Evolutionary conservation across 2,329 filamentous ascomycete species (phyloP), one percentile per base, ranked within the genome.

Genomic region (Lachnellula arida): DNA sequence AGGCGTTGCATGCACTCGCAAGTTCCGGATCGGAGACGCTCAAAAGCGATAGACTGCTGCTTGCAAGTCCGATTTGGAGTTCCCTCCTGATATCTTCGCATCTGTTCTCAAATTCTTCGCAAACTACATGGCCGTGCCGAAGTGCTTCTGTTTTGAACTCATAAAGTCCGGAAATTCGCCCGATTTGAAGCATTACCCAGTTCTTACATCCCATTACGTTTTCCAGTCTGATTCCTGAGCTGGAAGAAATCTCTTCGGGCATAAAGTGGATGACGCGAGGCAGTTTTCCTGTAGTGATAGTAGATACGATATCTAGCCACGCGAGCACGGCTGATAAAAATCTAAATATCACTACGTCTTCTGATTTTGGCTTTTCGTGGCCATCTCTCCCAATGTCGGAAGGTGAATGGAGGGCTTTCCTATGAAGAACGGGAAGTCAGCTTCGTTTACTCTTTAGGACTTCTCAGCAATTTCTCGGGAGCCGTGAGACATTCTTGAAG

Each of bases 181-280:
- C 78, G 44, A 87, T 75, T n/a, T 76, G 70, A 46, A 79, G 69
- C 46, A 86, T 61, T 0, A 77, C 76, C 79, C 80, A 82, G 66
- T 84, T 85, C 46, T 80, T 72, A 57, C 81, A 74, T 2, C 83
- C 82, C 42, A 81, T 68, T 49, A 81, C 77, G 34, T 78, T 75
- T 49, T 79, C 76, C 53, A 85, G 57, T 37, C 61, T 61, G 4
- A 55, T 62, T 8, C 72, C 50, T 72, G 71, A 40, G 78, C 67
- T 1, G 67, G 69, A 0, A 37, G 60, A 32, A 22, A 80, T 73
- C 25, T 76, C 64, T 37, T 63, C 57, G 44, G 64, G 62, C 60
- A 78, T 77, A 61, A 76, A 78, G 7, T 55, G 51, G 48, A 64
- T 62, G 32, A 81, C 69, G 0, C 73, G 71, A 0, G 79, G 78